phyloP scores from a whole-genome alignment of 1,139 yeast species.

The Suhomyces kunorum region DNA sequence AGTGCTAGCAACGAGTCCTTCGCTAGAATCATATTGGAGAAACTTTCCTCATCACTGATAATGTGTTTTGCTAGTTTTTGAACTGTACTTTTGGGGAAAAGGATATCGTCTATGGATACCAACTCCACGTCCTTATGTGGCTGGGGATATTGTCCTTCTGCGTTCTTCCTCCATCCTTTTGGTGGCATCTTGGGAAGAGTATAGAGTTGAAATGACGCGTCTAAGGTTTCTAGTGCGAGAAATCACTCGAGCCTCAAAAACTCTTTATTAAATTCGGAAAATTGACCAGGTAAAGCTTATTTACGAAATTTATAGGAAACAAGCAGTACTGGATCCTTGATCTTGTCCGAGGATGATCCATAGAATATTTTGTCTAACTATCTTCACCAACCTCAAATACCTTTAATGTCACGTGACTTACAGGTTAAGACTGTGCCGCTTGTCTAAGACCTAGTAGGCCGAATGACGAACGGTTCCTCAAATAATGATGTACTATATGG shows the following conservation, averaged over 20 bases:
- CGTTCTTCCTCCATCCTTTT: constrained; percentile 79
- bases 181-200: constrained; percentile 58
- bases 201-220: neutral
- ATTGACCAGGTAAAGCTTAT: no score
- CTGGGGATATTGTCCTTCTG: constrained; percentile 62
- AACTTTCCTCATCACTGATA: constrained; percentile 24
- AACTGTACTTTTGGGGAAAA: constrained; percentile 67
- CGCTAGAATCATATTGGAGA: constrained; percentile 45
- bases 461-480: constrained; percentile 10
- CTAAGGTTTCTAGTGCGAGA: neutral
- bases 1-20: constrained; percentile 68
- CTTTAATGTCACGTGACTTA: constrained; percentile 3
- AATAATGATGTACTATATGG: constrained; percentile 48
- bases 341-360: no score
- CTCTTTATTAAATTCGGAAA: no score
- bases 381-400: no score
- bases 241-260: no score
- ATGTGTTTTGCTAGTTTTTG: constrained; percentile 56
- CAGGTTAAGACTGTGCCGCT: neutral
- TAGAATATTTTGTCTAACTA: no score
- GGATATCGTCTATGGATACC: constrained; percentile 64
- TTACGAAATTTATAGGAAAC: no score
- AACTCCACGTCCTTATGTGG: constrained; percentile 57
- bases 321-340: no score
- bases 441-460: neutral